Evolutionary conservation across 2,329 filamentous ascomycete genomes (phyloP), one percentile per base, ranked within the genome.

Genomic region (Aspergillus sergii): DNA sequence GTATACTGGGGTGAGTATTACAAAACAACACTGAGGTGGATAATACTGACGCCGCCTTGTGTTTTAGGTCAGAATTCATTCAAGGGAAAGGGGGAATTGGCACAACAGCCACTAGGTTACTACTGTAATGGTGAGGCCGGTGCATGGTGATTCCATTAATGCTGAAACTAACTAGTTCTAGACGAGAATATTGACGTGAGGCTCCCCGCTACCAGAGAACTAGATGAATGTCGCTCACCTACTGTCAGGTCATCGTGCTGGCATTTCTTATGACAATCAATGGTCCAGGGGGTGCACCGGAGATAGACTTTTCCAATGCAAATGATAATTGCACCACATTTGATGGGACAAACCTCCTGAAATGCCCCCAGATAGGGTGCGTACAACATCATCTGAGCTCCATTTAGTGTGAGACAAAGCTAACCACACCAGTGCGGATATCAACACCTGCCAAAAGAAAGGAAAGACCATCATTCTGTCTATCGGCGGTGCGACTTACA

Each of bases 381-480:
- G 85, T 59, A 55, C 48, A 59, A 16, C 23, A 36, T 57, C 23
- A 7, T 34, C 10, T 32, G 21, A 28, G 9, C 19, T 28, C 39
- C 19, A 11, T 26, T 5, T 43, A 23, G 19, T 53, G 26, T 34
- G 32, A 6, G 19, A 28, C 48, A 55, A 43, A 57, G 39, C 50
- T 64, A 50, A 16, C 10, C 19, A 4, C 4, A 19, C 10, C 65
- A 82, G 78, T 41, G 71, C 76, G 48, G 82, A 85, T 59, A 85
- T 86, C 66, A 74, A 73, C 21, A 76, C 82, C 11, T 94, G 91
- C 77, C 90, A 93, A 74, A 68, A 76, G 16, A 77, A 87, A 64
- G 85, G 85, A 66, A 93, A 93, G 78, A 91, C 89, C 1, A 88
- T 93, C 67, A 74, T 92, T 51, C 82, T 93, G 11, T 92, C 90